phyloP scores from a whole-genome alignment of 306 rosid species.

The Psophocarpus tetragonolobus region DNA sequence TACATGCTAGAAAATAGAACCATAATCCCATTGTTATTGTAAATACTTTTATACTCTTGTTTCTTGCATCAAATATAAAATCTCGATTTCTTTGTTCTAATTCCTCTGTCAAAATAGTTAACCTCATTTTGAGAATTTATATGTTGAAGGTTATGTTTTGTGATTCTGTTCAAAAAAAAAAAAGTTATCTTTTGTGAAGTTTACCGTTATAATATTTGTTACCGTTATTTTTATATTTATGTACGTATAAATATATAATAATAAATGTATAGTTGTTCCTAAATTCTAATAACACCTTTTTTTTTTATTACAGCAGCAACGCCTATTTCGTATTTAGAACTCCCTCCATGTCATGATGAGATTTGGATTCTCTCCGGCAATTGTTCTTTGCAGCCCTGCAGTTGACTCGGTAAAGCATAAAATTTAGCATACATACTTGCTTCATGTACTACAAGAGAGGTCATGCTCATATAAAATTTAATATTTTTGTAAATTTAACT shows the following conservation, averaged over 20 bases:
- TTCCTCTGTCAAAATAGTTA: background rate
- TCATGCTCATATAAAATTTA: no score
- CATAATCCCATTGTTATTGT: constrained; percentile 39
- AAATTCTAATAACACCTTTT: background rate
- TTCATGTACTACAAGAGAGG: no score
- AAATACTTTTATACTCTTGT: background rate
- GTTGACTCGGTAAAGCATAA: no score
- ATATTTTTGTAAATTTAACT: no score
- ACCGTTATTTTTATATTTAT: no score
- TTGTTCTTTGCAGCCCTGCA: no score
- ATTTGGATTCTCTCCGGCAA: no score
- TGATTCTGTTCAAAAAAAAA: no score
- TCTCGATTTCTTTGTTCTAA: background rate
- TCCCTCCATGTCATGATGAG: background rate
- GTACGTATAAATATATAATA: no score
- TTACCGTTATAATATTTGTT: background rate
- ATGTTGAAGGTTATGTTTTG: background rate
- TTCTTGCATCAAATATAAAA: background rate
- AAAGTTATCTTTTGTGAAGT: background rate
- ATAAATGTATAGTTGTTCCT: background rate
- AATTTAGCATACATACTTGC: no score
- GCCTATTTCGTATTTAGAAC: background rate
- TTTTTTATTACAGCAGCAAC: no score
- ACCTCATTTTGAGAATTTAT: background rate
- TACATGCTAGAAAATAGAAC: constrained; percentile 22